phyloP scores from a whole-genome alignment of 2,329 filamentous ascomycete species.

The Chaetoscypha palmicola region DNA sequence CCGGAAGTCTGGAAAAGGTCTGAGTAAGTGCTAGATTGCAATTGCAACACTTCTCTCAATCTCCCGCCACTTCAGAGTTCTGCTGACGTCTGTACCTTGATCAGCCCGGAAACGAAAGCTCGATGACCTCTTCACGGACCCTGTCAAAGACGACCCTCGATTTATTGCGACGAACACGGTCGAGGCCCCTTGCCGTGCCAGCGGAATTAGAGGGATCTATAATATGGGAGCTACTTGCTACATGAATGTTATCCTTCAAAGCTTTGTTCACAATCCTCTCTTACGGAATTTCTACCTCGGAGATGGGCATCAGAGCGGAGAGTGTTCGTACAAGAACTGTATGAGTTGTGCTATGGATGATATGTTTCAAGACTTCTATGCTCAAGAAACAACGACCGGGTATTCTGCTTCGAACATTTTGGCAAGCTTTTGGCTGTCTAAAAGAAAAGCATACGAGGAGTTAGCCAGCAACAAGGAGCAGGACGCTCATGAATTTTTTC shows the following conservation, averaged over 20 bases:
- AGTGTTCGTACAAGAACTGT: slow-evolving; percentile 59
- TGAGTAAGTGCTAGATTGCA: slow-evolving; percentile 40
- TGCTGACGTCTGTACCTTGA: slow-evolving; percentile 1
- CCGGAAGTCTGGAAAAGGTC: slow-evolving; percentile 60
- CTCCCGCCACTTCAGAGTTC: background rate
- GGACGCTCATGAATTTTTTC: slow-evolving; percentile 95
- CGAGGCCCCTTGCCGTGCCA: slow-evolving; percentile 74
- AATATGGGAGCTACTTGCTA: slow-evolving; percentile 99
- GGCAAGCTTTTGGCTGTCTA: slow-evolving; percentile 82
- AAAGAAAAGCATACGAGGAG: slow-evolving; percentile 63
- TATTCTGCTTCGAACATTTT: slow-evolving; percentile 88
- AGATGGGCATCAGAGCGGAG: slow-evolving; percentile 74
- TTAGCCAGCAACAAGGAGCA: slow-evolving; percentile 90
- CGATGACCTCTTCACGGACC: slow-evolving; percentile 61
- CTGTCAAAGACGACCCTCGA: slow-evolving; percentile 62
- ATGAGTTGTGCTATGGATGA: slow-evolving; percentile 66
- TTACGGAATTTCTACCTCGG: slow-evolving; percentile 87
- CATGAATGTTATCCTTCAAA: slow-evolving; percentile 92
- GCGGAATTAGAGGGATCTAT: slow-evolving; percentile 84
- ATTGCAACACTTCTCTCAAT: background rate
- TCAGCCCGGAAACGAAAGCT: slow-evolving; percentile 66
- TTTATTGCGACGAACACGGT: slow-evolving; percentile 75
- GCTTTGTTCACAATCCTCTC: slow-evolving; percentile 86
- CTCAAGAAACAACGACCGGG: slow-evolving; percentile 72
- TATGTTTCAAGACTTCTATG: slow-evolving; percentile 67